These are phyloP conservation scores for Meripilus lineatus DNA, from an alignment of 1,284 basidiomycete genomes.

Conservation along the genomic window DNA sequence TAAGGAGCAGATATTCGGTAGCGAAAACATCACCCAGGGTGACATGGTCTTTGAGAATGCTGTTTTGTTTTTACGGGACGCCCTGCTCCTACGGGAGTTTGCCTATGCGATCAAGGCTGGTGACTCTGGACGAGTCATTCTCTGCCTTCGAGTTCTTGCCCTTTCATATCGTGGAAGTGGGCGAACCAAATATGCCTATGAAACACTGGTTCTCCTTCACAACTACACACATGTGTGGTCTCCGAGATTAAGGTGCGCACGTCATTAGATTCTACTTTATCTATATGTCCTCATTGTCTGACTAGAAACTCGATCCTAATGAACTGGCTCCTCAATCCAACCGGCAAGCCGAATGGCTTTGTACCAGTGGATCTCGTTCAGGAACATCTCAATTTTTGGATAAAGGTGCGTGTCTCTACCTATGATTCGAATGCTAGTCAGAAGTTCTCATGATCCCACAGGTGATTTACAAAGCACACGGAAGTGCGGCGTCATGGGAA, in stretches of 20 bases:
- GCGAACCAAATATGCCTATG: conserved; percentile 30
- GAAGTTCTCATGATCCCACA: conserved; percentile 30
- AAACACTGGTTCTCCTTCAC: conserved; percentile 32
- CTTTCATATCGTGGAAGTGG: conserved; percentile 29
- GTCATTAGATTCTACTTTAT: neutral
- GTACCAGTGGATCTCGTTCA: conserved; percentile 35
- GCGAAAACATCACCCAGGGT: too few relatives aligned
- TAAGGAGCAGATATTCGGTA: too few relatives aligned
- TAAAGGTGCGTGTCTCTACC: too few relatives aligned
- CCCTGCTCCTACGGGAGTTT: conserved; percentile 30
- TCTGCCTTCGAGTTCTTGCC: conserved; percentile 27
- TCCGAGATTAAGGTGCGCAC: conserved; percentile 25
- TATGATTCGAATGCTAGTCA: conserved; percentile 4
- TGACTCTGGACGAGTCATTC: conserved; percentile 30
- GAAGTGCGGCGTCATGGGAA: too few relatives aligned
- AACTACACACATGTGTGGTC: conserved; percentile 27
- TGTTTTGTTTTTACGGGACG: conserved; percentile 34
- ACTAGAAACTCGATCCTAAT: conserved; percentile 28
- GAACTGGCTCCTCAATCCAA: conserved; percentile 36
- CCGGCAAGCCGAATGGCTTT: conserved; percentile 26
- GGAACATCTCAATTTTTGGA: conserved; percentile 37
- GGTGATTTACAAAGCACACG: conserved; percentile 34
- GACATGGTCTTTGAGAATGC: too few relatives aligned
- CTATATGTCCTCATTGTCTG: neutral
- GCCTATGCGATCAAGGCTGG: conserved; percentile 29